Base-by-base conservation (phyloP, 2,329 filamentous ascomycete genomes). In the Fusarium miscanthi region DNA sequence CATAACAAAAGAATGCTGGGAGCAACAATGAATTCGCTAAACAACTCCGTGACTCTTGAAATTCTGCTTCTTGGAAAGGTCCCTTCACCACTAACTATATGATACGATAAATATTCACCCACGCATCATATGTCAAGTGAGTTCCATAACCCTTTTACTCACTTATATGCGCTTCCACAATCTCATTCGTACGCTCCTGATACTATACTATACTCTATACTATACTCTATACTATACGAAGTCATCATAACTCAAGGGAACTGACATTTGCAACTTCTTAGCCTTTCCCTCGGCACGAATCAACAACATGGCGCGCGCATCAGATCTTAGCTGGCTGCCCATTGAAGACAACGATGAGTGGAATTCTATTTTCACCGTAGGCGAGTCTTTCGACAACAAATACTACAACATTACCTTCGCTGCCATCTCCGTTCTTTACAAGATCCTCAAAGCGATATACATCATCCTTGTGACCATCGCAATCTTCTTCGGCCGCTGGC, bases 331-430 rank as follows among this genome's bases (percentile, higher is more conserved):
- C 41, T 31, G 49, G 30, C 57, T 69, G 31, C 58, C 58, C 31
- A 40, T 73, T 23, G 40, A 27, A 30, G 53, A 58, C 17, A 31
- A 56, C 31, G 70, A 66, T 53, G 54, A 70, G 42, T 66, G 58
- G 53, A 49, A 66, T 41, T 69, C 57, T 25, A 41, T 57, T 23
- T 66, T 72, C 49, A 58, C 45, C 30, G 41, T 58, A 13, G 40
- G 57, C 27, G 23, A 49, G 16, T 66, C 62, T 48, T 69, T 72
- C 37, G 59, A 74, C 23, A 14, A 48, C 19, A 35, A 70, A 19
- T 56, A 75, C 49, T 37, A 54, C 45, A 62, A 64, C 51, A 17
- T 76, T 31, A 17, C 67, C 31, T 14, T 70, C 16, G 14, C n/a
- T 21, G 30, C 72, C 6, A 43, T 64, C 5, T 16, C 8, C 23